Evolutionary conservation across 2,329 filamentous ascomycete species (phyloP).

Genomic region (Talaromyces piceae): DNA sequence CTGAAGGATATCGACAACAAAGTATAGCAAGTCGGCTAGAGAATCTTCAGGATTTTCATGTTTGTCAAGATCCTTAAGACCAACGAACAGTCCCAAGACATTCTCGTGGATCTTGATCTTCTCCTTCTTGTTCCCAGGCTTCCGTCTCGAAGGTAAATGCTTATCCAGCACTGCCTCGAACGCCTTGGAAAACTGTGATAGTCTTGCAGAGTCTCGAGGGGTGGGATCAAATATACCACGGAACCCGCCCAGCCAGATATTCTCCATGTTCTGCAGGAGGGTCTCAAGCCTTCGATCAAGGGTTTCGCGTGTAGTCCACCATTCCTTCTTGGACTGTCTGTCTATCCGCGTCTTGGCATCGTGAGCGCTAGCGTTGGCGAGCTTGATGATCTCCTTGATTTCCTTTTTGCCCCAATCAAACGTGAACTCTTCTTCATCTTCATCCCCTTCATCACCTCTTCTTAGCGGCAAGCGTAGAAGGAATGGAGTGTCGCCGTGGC

Average conservation of each 20-base stretch:
- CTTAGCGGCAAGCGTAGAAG: slow-evolving; percentile 79
- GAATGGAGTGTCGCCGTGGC: slow-evolving; percentile 68
- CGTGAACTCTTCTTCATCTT: slow-evolving; percentile 74
- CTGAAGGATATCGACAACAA: slow-evolving; percentile 91
- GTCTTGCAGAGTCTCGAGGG: slow-evolving; percentile 51
- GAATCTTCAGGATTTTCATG: slow-evolving; percentile 77
- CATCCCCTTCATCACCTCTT: slow-evolving; percentile 65
- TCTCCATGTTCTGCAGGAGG: slow-evolving; percentile 77
- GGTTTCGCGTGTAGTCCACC: slow-evolving; percentile 81
- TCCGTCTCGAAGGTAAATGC: slow-evolving; percentile 71
- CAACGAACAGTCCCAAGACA: slow-evolving; percentile 82
- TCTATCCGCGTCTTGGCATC: slow-evolving; percentile 61
- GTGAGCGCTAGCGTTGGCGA: slow-evolving; percentile 79
- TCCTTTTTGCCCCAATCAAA: slow-evolving; percentile 75
- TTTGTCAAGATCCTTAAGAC: slow-evolving; percentile 65
- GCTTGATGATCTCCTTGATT: slow-evolving; percentile 71
- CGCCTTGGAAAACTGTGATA: slow-evolving; percentile 67
- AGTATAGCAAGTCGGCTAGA: slow-evolving; percentile 88
- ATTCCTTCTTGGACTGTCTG: slow-evolving; percentile 69
- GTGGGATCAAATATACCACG: slow-evolving; percentile 84
- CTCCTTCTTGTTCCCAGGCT: slow-evolving; percentile 46
- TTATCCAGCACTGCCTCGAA: slow-evolving; percentile 76
- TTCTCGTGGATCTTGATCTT: slow-evolving; percentile 52
- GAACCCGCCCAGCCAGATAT: slow-evolving; percentile 92
- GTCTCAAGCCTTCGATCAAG: slow-evolving; percentile 71